Evolutionary conservation across 2,329 filamentous ascomycete species (phyloP).

Genomic region (Cladophialophora yegresii): DNA sequence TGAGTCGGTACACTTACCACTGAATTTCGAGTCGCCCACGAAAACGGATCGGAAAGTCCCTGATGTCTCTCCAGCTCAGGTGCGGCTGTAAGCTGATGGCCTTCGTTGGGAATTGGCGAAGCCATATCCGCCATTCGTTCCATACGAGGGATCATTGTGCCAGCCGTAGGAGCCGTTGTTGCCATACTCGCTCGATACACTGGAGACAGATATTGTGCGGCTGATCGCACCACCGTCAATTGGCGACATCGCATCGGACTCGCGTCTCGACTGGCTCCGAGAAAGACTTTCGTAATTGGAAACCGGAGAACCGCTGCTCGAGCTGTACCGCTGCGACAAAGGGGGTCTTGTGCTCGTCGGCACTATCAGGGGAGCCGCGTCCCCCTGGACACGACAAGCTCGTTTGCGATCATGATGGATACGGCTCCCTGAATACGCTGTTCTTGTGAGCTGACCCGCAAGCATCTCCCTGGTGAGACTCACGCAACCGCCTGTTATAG

Average conservation of each 20-base stretch:
- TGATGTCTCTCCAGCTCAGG: not conserved
- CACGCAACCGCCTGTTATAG: constrained; percentile 14
- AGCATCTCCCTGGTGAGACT: not conserved
- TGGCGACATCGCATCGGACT: constrained; percentile 25
- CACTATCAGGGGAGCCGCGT: constrained; percentile 13
- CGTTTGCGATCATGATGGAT: constrained; percentile 21
- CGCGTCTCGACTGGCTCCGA: constrained; percentile 19
- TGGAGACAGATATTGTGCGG: constrained; percentile 24
- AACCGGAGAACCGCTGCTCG: constrained; percentile 19
- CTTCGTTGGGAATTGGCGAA: constrained; percentile 5
- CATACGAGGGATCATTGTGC: constrained; percentile 7
- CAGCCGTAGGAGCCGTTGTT: constrained; percentile 20
- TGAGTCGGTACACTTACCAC: constrained; percentile 11
- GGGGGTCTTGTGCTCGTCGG: constrained; percentile 13
- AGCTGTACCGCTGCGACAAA: constrained; percentile 18
- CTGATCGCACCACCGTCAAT: constrained; percentile 14
- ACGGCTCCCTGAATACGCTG: constrained; percentile 21
- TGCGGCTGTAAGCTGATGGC: constrained; percentile 1
- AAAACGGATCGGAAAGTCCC: not conserved
- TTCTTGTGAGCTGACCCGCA: not conserved
- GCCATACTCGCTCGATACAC: constrained; percentile 23
- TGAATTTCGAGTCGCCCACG: not conserved
- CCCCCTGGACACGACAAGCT: constrained; percentile 11
- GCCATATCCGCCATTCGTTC: constrained; percentile 1
- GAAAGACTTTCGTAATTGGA: constrained; percentile 19